These are phyloP conservation scores for Paraphoma sp. DNA, from an alignment of 2,329 filamentous ascomycete genomes.

Conservation along the genomic window DNA sequence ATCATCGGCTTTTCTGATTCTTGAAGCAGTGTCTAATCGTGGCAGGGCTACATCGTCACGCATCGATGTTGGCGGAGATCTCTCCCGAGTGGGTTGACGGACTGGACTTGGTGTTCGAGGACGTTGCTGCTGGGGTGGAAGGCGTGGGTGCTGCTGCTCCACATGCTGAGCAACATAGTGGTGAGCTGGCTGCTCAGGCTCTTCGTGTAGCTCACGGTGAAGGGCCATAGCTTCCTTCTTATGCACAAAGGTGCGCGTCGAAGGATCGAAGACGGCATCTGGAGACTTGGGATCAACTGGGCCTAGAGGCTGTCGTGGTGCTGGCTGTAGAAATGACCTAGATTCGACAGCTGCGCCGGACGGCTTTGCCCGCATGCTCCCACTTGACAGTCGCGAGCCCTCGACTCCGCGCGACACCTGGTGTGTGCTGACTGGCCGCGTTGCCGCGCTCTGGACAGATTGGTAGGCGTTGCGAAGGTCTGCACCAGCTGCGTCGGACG, in stretches of 20 bases:
- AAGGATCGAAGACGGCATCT: constrained; percentile 46
- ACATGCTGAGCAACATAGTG: constrained; percentile 30
- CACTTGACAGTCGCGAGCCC: constrained; percentile 54
- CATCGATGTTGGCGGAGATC: constrained; percentile 13
- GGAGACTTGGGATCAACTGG: constrained; percentile 46
- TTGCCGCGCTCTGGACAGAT: constrained; percentile 44
- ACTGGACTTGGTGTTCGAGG: constrained; percentile 27
- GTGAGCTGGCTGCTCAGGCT: constrained; percentile 26
- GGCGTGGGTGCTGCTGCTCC: constrained; percentile 16
- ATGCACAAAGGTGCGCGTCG: constrained; percentile 45
- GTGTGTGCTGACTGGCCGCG: constrained; percentile 51
- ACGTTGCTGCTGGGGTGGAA: constrained; percentile 10
- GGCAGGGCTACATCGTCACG: constrained; percentile 14
- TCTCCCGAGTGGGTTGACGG: constrained; percentile 16
- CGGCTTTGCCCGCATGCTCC: constrained; percentile 59
- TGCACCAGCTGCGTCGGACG: constrained; percentile 24
- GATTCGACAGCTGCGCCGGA: constrained; percentile 56
- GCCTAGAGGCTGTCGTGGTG: constrained; percentile 21
- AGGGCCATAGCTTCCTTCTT: constrained; percentile 46
- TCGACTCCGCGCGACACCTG: constrained; percentile 42
- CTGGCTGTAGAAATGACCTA: constrained; percentile 19
- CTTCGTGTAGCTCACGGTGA: constrained; percentile 38
- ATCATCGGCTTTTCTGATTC: constrained; percentile 9
- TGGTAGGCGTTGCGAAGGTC: constrained; percentile 36
- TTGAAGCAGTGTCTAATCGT: constrained; percentile 1